Base-by-base conservation (phyloP, 371 early-diverging fungal species). In the Phascolomyces articulosus region DNA sequence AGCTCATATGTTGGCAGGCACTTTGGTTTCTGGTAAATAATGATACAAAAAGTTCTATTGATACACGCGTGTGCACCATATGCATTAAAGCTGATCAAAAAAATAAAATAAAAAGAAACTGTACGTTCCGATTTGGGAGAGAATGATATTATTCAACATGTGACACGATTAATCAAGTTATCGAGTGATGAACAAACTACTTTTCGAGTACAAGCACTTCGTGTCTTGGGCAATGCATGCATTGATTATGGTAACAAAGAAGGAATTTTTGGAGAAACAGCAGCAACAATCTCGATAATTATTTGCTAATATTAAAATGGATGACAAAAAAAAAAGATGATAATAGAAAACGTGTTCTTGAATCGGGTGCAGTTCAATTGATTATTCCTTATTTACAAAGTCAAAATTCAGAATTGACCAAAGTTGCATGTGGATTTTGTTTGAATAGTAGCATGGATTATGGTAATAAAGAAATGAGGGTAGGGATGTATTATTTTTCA, bases 361-460 rank as follows among this genome's bases (percentile, higher is more conserved):
- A 87, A 16, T 72, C 85, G 23, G 74, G 70, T 27, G 74, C 82
- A 16, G 78, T 90, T 34, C 58, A 71, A 9, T 64, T 67, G 1
- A 73, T 88, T 16, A 71, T 86, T 4, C 55, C 66, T 18, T 79
- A 71, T 63, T 74, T 90, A 7, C 63, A 75, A 13, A 72, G 79
- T 0, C 56, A 74, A 1, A 62, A 82, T 15, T 40, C 73, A 11
- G 75, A 75, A 10, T 63, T 90, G 40, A 62, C 86, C 28, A 79
- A 76, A 44, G 89, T 85, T 23, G 79, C 88, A 0, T 88, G 89
- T 63, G 92, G 90, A 41, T 90, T 91, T 13, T 80, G 89, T 29
- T 64, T 90, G 29, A 93, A 93, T 58, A 85, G 88, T 58, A 88
- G 87, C 62, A 90, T 93, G 90, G 87, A 90, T 66, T 90, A 88